Percentiles rank a stretch among this genome's conserved stretches.
Conservation (phyloP, 352 stramenopile species). For the Elongisporangium undulatum region DNA sequence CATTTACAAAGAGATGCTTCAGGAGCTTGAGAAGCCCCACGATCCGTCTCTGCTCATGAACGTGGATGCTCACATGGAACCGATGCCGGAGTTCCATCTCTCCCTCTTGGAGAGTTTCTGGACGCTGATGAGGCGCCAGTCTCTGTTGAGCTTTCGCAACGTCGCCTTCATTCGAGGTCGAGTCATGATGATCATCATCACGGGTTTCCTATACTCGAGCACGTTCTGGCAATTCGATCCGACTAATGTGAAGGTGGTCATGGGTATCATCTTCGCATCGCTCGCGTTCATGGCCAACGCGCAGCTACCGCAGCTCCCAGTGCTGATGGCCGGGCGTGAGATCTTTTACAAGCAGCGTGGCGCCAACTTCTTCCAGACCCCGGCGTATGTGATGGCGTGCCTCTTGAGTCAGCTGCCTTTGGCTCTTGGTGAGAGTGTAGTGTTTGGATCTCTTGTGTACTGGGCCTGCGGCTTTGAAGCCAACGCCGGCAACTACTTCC, state of each 20-base stretch:
- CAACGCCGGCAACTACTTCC: constrained; percentile 35
- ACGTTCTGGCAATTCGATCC: constrained; percentile 4
- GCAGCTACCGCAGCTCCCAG: constrained; percentile 49
- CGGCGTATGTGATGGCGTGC: constrained; percentile 45
- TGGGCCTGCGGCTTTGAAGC: constrained; percentile 60
- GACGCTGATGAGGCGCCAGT: constrained; percentile 22
- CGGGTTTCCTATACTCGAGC: neutral
- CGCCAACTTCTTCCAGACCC: constrained; percentile 60
- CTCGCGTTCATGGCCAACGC: constrained; percentile 55
- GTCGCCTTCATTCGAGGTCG: neutral
- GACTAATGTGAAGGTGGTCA: constrained; percentile 19
- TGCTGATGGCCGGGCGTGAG: constrained; percentile 39
- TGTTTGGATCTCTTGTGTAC: constrained; percentile 73
- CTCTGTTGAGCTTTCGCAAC: constrained; percentile 33
- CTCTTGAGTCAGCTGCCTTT: constrained; percentile 19
- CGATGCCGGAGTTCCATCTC: constrained; percentile 22
- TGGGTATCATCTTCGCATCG: constrained; percentile 65
- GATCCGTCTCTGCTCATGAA: constrained; percentile 10
- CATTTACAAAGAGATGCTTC: constrained; percentile 14
- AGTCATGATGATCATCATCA: neutral
- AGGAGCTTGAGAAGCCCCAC: constrained; percentile 11
- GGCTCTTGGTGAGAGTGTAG: constrained; percentile 37
- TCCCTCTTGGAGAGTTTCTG: constrained; percentile 25
- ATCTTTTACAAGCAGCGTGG: constrained; percentile 70
- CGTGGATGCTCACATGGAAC: constrained; percentile 15